phyloP scores from a whole-genome alignment of 805 yeast species.

The Myxozyma neotropica region DNA sequence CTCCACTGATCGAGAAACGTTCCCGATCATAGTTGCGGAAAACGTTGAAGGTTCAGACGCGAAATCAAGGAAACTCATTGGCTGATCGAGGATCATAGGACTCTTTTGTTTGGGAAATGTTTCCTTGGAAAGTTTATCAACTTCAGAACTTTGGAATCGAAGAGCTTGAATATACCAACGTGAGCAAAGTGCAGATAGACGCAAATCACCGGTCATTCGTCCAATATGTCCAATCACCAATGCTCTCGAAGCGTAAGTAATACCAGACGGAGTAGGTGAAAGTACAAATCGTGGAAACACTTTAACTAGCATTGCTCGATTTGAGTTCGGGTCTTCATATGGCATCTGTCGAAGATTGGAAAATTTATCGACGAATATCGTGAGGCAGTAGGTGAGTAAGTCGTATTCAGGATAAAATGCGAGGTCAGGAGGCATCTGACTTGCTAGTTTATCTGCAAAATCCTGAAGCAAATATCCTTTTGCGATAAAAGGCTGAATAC shows the following conservation, averaged over 20 bases:
- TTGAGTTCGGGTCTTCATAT: not conserved
- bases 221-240: not conserved
- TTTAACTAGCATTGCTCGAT: not conserved
- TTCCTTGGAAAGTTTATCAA: not conserved
- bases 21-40: no score
- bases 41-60: no score
- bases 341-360: not conserved
- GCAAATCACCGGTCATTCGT: not conserved
- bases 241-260: not conserved
- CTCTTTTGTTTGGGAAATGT: no score
- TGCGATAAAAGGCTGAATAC: not conserved
- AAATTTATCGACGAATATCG: not conserved
- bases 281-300: not conserved
- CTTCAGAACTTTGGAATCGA: not conserved
- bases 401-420: not conserved
- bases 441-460: not conserved
- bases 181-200: not conserved
- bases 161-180: not conserved
- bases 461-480: not conserved
- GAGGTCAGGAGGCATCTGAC: not conserved
- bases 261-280: not conserved
- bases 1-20: not conserved
- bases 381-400: not conserved
- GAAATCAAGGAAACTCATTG: no score
- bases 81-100: no score